Base-by-base conservation (phyloP, 2,329 filamentous ascomycete species). In the Trichoderma semiorbis region DNA sequence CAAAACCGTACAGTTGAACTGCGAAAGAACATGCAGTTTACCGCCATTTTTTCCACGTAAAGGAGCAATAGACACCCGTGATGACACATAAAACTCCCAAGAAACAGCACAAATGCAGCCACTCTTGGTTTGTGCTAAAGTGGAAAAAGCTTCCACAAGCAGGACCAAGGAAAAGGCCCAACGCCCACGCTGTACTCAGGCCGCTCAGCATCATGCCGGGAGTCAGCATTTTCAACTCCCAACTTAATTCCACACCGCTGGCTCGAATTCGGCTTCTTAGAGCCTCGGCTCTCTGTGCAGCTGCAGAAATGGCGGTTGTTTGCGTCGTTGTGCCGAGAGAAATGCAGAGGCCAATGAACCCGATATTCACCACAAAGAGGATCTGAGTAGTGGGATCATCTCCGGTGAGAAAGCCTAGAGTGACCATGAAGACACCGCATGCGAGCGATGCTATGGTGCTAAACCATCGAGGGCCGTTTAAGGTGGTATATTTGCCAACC, bases 181-280 rank as follows among this genome's bases (percentile, higher is more conserved):
- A 32, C 26, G 70, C 70, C 70, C 70, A 72, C 5, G 70, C 64
- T 2, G 63, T 69, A 34, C 63, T 68, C 5, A 72, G 32, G 16
- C 70, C 70, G 34, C 70, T 72, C 12, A 72, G 30, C 70, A 72
- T 72, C 64, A 63, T 69, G 10, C 70, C 70, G 8, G 70, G 65
- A 32, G 70, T 69, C 12, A 72, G 16, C 14, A 72, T 6, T n/a
- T 36, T 62, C n/a, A 72, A 24, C 16, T 11, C 26, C 70, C 70
- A 72, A n/a, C 64, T 64, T 11, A 72, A 12, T 43, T 68, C 64
- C 3, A 32, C 26, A 3, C 65, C 70, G 11, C 36, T 57, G 57
- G 47, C 65, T 53, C 26, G 57, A 12, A 67, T 55, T 11, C 65
- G 70, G 10, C 28, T 39, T 26, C 55, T 57, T 10, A 72, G 14